Evolutionary conservation across 192 early-diverging fungal species (phyloP), one percentile per base, ranked within the genome.

Genomic region (Rhizophagus sp.): DNA sequence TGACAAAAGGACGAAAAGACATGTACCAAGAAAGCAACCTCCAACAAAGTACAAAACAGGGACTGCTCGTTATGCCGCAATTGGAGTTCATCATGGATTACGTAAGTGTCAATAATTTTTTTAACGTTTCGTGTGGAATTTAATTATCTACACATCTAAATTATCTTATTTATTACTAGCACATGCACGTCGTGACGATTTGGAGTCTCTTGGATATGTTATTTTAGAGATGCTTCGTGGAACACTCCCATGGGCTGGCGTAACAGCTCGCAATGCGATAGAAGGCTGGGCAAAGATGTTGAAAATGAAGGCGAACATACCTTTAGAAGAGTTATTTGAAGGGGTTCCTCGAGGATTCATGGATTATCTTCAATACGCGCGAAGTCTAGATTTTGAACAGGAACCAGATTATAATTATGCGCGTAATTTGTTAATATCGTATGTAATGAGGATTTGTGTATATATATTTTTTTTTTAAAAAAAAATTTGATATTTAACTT

Each of bases 201-300:
- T 97, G 52, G 95, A 97, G 81, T 90, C 92, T 19, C 81, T 95
- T 13, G 94, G 94, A 9, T 95, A 97, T 80, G 88, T 97, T 47
- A 88, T 97, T 47, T 70, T 97, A 41, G 95, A 97, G 70, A 89
- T 97, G 61, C 74, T 94, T 34, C 83, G 90, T 49, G 93, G 94
- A 5, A 83, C 82, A 13, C 84, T 97, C 22, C 95, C 96, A 49
- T 97, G 96, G 96, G 91, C 95, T 73, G 96, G 96, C 0, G 85
- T 97, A 30, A 91, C 93, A 79, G 96, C 96, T 6, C 86, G 90
- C 27, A 94, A 90, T 62, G 94, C 95, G 72, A 88, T 89, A 68
- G 89, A 93, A 81, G 96, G 96, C 24, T 97, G 96, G 89, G 94
- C 95, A 63, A 93, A 93, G 81, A 97, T 97, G 90, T 88, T 89